Base-by-base conservation (phyloP, 176 grass and related monocot genomes). In the Thinopyrum elongatum region DNA sequence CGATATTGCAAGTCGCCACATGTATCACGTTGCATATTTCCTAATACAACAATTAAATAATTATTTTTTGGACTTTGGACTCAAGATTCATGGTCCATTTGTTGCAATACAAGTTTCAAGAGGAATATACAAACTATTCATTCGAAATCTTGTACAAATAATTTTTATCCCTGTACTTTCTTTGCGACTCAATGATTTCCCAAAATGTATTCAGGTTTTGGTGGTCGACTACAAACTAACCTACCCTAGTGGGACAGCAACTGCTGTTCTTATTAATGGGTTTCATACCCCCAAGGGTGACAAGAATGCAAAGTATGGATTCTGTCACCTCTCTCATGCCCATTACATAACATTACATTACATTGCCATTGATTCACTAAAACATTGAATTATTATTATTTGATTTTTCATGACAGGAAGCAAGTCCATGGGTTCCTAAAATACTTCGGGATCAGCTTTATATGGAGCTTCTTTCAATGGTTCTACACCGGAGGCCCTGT, bases 391-490 rank as follows among this genome's bases (percentile, higher is more conserved):
- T 47, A 59, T 3, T 15, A 4, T 42, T 58, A 17, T 25, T 68
- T 84, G 25, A 21, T 63, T 31, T 55, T 67, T 69, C 69, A 55
- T 42, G 41, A 59, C 84, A 97, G 95, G 74, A 91, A 66, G 29
- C 95, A 94, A 77, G 86, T 97, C 31, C 88, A 15, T 76, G 92
- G 92, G 30, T 97, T 97, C 71, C 68, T 88, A 10, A 97, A 89
- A 70, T 97, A 89, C 76, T 97, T 97, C 26, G 79, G 86, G 8
- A 25, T 93, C 26, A 97, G 95, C 65, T 90, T 94, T 42, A 0
- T 92, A 2, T 97, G 95, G 92, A 97, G 95, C 28, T 91, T 94
- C 78, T 97, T 97, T 84, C 88, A 97, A 41, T 97, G 95, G 95
- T 97, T 97, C 83, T 97, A 86, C 78, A 91, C 92, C 8, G 95